phyloP scores from a whole-genome alignment of 805 yeast genomes.

The Priceomyces medius region DNA sequence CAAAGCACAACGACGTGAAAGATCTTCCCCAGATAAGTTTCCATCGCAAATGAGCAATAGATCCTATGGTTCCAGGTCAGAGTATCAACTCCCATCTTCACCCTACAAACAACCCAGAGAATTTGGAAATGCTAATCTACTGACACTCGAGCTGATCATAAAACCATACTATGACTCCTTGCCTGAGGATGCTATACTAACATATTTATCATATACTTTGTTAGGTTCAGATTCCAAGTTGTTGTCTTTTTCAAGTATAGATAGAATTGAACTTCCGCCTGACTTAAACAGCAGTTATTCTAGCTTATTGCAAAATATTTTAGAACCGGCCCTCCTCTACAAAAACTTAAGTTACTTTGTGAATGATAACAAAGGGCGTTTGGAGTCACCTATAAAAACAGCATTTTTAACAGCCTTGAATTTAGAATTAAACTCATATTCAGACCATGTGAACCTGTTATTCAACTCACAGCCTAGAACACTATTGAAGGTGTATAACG shows the following conservation, averaged over 20 bases:
- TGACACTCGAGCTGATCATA: constrained; percentile 10
- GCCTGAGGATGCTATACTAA: constrained; percentile 36
- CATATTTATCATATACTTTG: constrained; percentile 51
- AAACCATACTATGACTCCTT: constrained; percentile 31
- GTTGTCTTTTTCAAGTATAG: constrained; percentile 42
- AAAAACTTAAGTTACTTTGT: constrained; percentile 39
- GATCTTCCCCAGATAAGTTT: neutral
- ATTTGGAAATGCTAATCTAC: neutral
- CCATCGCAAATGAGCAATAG: constrained; percentile 6
- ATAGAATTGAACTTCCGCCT: constrained; percentile 46
- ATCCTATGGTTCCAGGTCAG: constrained; percentile 2
- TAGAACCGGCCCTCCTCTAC: constrained; percentile 75
- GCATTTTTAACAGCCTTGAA: constrained; percentile 57
- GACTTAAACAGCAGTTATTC: constrained; percentile 56
- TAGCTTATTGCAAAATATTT: constrained; percentile 51
- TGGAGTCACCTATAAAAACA: constrained; percentile 54
- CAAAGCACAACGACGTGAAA: neutral
- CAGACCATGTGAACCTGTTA: constrained; percentile 32
- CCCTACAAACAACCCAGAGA: constrained; percentile 7
- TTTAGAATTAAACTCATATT: constrained; percentile 34
- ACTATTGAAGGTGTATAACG: constrained; percentile 35
- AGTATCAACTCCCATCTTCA: constrained; percentile 10
- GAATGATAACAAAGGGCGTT: constrained; percentile 20
- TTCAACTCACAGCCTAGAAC: constrained; percentile 28
- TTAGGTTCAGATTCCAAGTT: constrained; percentile 62